phyloP scores from a whole-genome alignment of 2,329 filamentous ascomycete species.

The Trichophyton equinum region DNA sequence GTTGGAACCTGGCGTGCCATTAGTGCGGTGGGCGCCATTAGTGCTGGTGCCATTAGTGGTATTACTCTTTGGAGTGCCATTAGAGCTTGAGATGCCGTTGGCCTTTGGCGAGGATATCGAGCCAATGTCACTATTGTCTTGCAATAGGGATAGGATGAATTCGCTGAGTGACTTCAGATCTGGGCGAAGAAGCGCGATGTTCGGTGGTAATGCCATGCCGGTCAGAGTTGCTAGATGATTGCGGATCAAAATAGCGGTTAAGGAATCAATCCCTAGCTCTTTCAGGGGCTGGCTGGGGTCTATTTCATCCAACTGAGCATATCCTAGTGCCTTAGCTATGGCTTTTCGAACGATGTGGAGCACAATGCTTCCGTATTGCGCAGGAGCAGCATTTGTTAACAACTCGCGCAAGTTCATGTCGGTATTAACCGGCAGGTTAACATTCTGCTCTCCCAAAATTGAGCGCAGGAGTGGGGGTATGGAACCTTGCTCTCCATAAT shows the following conservation, averaged over 20 bases:
- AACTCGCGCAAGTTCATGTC: not conserved
- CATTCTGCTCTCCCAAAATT: not conserved
- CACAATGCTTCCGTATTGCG: not conserved
- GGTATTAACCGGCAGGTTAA: not conserved
- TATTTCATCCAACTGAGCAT: not conserved
- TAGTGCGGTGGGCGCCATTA: not conserved
- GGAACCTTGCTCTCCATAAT: not conserved
- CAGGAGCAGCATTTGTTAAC: not conserved
- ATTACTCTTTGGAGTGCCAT: not conserved
- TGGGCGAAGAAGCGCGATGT: not conserved
- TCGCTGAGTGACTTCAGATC: not conserved
- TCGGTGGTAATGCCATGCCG: not conserved
- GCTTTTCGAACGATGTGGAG: not conserved
- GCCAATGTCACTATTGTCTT: not conserved
- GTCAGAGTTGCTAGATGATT: slow-evolving; percentile 2
- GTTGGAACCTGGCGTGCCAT: not conserved
- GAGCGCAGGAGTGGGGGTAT: not conserved
- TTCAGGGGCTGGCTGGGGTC: not conserved
- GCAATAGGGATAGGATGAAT: not conserved
- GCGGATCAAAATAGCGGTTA: not conserved
- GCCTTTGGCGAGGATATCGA: not conserved
- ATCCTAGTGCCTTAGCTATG: not conserved
- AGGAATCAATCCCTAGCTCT: not conserved
- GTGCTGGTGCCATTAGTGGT: not conserved
- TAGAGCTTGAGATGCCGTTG: not conserved